Evolutionary conservation across 139 green algal species (phyloP), one percentile per base, ranked within the genome.

Genomic region (Bryopsis sp.): DNA sequence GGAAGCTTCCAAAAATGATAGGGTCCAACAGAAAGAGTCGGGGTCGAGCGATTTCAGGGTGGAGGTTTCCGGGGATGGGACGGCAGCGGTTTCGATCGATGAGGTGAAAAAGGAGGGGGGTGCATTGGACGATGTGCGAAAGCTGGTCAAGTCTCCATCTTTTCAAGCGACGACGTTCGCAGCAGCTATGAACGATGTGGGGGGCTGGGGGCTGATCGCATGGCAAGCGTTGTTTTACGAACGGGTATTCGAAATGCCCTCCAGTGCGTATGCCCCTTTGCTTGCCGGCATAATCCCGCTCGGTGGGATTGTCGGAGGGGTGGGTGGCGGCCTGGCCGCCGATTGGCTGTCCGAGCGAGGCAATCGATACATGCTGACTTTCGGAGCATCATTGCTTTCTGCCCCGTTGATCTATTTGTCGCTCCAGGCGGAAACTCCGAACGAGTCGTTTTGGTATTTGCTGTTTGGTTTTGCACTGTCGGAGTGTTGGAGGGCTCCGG

Each of bases 211-310:
- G 4, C 80, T 96, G 3, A 85, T 95, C n/a, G 82, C 86, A 5
- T 96, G 88, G 87, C 90, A 96, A 65, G 83, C 79, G 31, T 90
- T 83, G 19, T 96, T 95, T 60, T 96, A 96, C 72, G 84, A 93
- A 81, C 78, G 88, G 2, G 83, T 92, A 33, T 68, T 43, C 47
- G 74, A 84, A 24, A 66, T 96, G 47, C 60, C 60, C 5, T 72
- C 79, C 1, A 67, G 80, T 2, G 73, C 78, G 22, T 96, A 96
- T 57, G 90, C 89, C 0, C 89, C 89, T 2, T 73, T 92, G 70
- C 78, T 96, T 72, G 90, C 90, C 2, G 72, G 80, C 3, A 74
- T 96, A 43, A 81, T 96, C 58, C 90, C 90, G 5, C 75, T 95
- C 15, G 86, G 81, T 7, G 90, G 90, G 36, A 88, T 96, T 50